Evolutionary conservation across 2,329 filamentous ascomycete species (phyloP).

Genomic region (Immersiporthe knoxdaviesiana): DNA sequence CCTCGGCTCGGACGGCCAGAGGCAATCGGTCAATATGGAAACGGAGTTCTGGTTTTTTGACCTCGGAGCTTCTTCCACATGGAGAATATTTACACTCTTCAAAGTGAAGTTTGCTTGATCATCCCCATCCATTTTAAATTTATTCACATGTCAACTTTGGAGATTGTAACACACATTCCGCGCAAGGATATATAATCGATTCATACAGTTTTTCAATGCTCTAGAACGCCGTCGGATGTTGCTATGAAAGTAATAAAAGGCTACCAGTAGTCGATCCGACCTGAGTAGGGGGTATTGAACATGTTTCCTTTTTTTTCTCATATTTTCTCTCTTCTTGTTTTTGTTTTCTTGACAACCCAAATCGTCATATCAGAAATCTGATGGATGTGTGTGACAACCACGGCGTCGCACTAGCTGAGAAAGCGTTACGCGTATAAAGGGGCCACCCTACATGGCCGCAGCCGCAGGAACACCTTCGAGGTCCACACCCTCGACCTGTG

Average conservation of each 20-base stretch:
- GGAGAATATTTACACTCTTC: neutral
- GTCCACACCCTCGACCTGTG: constrained; percentile 55
- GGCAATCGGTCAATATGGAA: constrained; percentile 14
- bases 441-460: neutral
- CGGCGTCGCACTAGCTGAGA: neutral
- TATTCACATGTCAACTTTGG: too few relatives aligned
- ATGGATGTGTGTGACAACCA: neutral
- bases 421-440: neutral
- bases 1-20: constrained; percentile 7
- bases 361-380: neutral
- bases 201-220: neutral
- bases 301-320: neutral
- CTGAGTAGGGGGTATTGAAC: constrained; percentile 29
- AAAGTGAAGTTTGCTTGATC: neutral
- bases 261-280: constrained; percentile 22
- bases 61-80: neutral
- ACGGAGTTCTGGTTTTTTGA: constrained; percentile 14
- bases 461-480: constrained; percentile 53
- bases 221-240: constrained; percentile 15
- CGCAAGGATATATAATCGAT: neutral
- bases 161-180: neutral
- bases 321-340: neutral
- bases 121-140: neutral
- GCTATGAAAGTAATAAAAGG: constrained; percentile 5
- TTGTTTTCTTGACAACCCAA: neutral